Percentiles rank a stretch among this genome's conserved stretches.
These are phyloP conservation scores for Erysimum cheiranthoides DNA, from an alignment of 345 rosid genomes.

Conservation along the genomic window DNA sequence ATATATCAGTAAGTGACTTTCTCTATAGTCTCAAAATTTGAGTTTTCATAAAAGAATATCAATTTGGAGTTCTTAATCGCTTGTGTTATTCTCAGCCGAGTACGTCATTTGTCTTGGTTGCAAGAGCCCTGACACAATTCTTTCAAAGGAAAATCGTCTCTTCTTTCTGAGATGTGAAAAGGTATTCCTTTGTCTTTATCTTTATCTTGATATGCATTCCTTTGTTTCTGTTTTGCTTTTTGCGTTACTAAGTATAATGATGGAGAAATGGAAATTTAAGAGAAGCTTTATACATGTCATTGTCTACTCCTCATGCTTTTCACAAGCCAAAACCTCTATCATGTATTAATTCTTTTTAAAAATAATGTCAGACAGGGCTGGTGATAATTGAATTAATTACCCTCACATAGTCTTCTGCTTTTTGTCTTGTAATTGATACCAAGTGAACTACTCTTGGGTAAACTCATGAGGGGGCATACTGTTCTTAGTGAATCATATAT, in stretches of 20 bases:
- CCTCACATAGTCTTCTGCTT: background rate
- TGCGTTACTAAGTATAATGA: background rate
- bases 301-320: constrained; percentile 7
- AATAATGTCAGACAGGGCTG: background rate
- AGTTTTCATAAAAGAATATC: background rate
- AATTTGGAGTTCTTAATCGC: constrained; percentile 8
- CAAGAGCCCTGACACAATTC: constrained; percentile 75
- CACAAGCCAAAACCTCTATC: constrained; percentile 4
- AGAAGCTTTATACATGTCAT: background rate
- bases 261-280: background rate
- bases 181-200: constrained; percentile 43
- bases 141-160: constrained; percentile 74
- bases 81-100: constrained; percentile 49
- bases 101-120: constrained; percentile 68
- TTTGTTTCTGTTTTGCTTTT: background rate
- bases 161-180: constrained; percentile 78
- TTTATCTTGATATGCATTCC: background rate
- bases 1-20: constrained; percentile 74
- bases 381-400: background rate
- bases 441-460: background rate
- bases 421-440: constrained; percentile 19
- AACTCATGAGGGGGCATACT: background rate
- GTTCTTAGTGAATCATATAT: background rate
- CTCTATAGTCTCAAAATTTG: constrained; percentile 1
- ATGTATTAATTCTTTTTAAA: background rate